These are phyloP conservation scores for Calonectria hongkongensis DNA, from an alignment of 2,329 filamentous ascomycete genomes.

Conservation along the genomic window DNA sequence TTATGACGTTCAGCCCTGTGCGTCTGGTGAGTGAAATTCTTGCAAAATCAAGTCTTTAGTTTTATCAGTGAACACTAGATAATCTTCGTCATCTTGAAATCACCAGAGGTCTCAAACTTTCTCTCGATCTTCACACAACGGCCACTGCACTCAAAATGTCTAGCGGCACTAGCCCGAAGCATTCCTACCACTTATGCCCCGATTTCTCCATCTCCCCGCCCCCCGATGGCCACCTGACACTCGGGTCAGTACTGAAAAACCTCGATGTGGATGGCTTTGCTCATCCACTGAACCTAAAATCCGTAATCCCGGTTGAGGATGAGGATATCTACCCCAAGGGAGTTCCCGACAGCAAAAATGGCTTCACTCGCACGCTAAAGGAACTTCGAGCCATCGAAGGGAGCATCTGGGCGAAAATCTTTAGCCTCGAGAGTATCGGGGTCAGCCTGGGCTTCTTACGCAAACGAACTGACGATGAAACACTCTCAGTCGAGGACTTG, in stretches of 20 bases:
- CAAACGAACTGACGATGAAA: conserved; percentile 1
- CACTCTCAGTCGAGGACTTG: not conserved
- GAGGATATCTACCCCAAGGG: not conserved
- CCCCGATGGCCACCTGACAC: conserved; percentile 12
- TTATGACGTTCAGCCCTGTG: too few relatives aligned
- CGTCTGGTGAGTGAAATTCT: too few relatives aligned
- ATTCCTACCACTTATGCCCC: conserved; percentile 18
- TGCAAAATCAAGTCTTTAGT: too few relatives aligned
- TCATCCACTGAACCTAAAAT: not conserved
- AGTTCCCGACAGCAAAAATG: not conserved
- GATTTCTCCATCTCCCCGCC: conserved; percentile 21
- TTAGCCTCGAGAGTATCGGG: conserved; percentile 6
- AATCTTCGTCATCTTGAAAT: too few relatives aligned
- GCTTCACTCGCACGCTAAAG: conserved; percentile 17
- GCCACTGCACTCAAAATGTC: too few relatives aligned
- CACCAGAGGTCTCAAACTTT: too few relatives aligned
- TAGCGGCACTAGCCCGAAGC: not conserved
- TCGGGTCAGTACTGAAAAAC: conserved; percentile 3
- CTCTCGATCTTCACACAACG: too few relatives aligned
- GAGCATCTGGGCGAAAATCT: conserved; percentile 25
- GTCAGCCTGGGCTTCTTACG: not conserved
- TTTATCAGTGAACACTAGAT: too few relatives aligned
- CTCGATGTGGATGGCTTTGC: conserved; percentile 19
- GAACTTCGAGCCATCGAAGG: conserved; percentile 10
- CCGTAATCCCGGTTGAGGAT: not conserved